phyloP scores from a whole-genome alignment of 108 stramenopile genomes.

The Parmales sp. region DNA sequence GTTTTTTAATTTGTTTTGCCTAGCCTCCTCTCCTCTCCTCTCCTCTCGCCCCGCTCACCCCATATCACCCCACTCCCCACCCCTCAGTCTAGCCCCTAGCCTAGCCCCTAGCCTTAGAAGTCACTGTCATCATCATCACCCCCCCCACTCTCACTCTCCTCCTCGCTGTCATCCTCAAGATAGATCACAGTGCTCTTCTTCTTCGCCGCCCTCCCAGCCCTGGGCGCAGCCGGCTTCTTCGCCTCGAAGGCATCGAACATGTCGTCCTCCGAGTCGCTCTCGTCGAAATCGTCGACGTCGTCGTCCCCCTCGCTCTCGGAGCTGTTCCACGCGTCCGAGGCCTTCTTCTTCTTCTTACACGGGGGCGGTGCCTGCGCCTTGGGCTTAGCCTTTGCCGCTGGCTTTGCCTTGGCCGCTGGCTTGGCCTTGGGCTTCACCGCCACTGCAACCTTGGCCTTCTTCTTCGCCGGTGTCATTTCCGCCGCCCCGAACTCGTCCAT shows the following conservation, averaged over 20 bases:
- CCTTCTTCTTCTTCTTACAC: too few relatives aligned
- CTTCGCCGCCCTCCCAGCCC: background rate
- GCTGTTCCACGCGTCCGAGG: background rate
- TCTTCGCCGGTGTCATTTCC: background rate
- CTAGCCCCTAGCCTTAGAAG: background rate
- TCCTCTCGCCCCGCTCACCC: background rate
- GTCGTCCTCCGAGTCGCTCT: too few relatives aligned
- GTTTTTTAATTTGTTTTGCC: too few relatives aligned
- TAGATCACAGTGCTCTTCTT: conserved; percentile 8
- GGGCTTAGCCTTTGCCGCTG: too few relatives aligned
- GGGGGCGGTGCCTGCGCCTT: too few relatives aligned
- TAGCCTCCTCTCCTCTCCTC: background rate
- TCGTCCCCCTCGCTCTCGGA: too few relatives aligned
- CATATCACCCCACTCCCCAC: background rate
- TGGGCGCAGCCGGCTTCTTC: background rate
- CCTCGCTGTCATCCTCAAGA: background rate
- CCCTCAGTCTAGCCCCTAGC: background rate
- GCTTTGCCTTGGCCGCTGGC: background rate
- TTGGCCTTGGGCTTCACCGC: background rate
- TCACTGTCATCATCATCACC: background rate
- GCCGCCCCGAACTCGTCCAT: background rate
- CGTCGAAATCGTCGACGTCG: too few relatives aligned
- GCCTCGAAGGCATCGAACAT: too few relatives aligned
- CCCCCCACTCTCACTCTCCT: background rate
- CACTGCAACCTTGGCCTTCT: background rate